Percentiles rank a stretch among this genome's conserved stretches.
phyloP scores from a whole-genome alignment of 352 stramenopile genomes.

The Hyaloperonospora arabidopsidis region DNA sequence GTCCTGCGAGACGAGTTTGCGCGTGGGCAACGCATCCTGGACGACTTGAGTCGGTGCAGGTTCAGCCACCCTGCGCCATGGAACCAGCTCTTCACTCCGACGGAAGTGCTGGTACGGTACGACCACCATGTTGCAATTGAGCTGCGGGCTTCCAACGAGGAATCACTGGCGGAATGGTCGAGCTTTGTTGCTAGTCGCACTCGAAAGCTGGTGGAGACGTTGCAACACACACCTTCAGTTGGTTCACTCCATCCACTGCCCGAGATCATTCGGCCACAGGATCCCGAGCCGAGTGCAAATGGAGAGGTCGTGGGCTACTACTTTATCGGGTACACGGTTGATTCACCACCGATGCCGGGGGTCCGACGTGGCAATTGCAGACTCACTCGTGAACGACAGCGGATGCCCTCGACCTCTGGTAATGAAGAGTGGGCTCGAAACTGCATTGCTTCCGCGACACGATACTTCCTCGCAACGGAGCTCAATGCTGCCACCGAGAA shows the following conservation, averaged over 20 bases:
- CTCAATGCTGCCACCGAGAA: slow-evolving; percentile 46
- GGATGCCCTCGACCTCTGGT: background rate
- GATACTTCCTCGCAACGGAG: slow-evolving; percentile 80
- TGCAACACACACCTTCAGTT: slow-evolving; percentile 60
- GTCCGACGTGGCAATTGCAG: slow-evolving; percentile 10
- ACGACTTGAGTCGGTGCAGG: slow-evolving; percentile 55
- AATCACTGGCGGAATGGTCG: slow-evolving; percentile 54
- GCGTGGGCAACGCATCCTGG: slow-evolving; percentile 65
- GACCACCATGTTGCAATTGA: slow-evolving; percentile 77
- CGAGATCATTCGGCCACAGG: slow-evolving; percentile 38
- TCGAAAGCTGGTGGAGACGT: slow-evolving; percentile 74
- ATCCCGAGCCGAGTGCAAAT: slow-evolving; percentile 2
- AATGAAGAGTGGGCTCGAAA: slow-evolving; percentile 33
- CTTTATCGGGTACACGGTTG: slow-evolving; percentile 62
- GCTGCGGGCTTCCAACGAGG: slow-evolving; percentile 42
- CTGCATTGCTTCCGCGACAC: slow-evolving; percentile 46
- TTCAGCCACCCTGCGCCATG: slow-evolving; percentile 62
- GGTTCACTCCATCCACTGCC: slow-evolving; percentile 63
- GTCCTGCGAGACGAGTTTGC: slow-evolving; percentile 73
- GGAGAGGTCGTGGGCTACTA: slow-evolving; percentile 41
- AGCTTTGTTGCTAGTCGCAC: slow-evolving; percentile 78
- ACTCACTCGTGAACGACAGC: slow-evolving; percentile 7
- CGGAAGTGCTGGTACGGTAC: slow-evolving; percentile 77
- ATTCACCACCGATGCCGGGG: slow-evolving; percentile 9
- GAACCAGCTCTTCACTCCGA: slow-evolving; percentile 66